phyloP scores from a whole-genome alignment of 495 filamentous ascomycete genomes.

The Aspergillus funiculosus region DNA sequence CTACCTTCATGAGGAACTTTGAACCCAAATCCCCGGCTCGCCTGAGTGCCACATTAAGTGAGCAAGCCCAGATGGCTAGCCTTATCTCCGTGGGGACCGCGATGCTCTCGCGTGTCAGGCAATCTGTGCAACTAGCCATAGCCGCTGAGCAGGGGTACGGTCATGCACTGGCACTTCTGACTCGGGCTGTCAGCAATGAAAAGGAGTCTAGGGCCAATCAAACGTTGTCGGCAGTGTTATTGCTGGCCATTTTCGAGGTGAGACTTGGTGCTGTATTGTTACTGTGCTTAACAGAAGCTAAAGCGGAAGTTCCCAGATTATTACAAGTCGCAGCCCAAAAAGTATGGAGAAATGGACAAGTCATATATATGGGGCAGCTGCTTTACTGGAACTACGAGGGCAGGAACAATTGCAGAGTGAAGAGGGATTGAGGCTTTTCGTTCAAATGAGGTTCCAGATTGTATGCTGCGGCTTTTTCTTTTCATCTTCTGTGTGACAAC shows the following conservation, averaged over 20 bases:
- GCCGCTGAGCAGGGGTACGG: constrained; percentile 45
- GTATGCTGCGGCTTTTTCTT: constrained; percentile 21
- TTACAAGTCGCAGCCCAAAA: constrained; percentile 41
- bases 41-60: constrained; percentile 18
- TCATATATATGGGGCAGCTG: constrained; percentile 55
- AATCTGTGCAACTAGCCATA: constrained; percentile 28
- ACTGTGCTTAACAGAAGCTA: no score
- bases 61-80: constrained; percentile 38
- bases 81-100: constrained; percentile 48
- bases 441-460: constrained; percentile 48
- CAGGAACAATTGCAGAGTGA: constrained; percentile 48
- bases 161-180: constrained; percentile 43
- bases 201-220: constrained; percentile 53
- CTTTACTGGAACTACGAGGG: constrained; percentile 53
- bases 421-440: constrained; percentile 52
- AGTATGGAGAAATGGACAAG: constrained; percentile 51
- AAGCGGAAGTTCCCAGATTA: constrained; percentile 35
- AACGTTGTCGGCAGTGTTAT: constrained; percentile 56
- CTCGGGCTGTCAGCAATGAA: constrained; percentile 48
- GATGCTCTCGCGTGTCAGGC: constrained; percentile 40
- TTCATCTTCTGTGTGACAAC: neutral
- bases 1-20: constrained; percentile 28
- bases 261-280: constrained; percentile 11
- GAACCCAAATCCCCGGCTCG: constrained; percentile 23
- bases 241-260: constrained; percentile 50